A percentile compares a stretch with the other conserved stretches of the same genome.
Conservation (phyloP, 768 basidiomycete genomes). For the Cyclocybe cylindracea region DNA sequence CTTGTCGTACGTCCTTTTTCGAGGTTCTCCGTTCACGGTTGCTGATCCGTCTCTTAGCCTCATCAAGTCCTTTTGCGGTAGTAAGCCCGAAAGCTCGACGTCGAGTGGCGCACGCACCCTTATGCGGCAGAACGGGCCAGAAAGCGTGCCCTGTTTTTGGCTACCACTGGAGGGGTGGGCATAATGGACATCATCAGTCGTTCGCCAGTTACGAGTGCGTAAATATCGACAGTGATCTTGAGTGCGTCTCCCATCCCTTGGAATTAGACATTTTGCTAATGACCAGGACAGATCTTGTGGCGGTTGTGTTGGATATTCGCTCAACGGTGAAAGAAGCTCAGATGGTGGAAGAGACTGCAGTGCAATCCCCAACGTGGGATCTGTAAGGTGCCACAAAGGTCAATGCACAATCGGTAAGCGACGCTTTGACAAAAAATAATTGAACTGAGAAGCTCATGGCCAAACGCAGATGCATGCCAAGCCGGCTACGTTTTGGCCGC, state of each 20-base stretch:
- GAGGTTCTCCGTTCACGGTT: neutral
- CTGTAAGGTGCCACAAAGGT: conserved; percentile 34
- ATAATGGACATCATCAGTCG: conserved; percentile 2
- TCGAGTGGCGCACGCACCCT: conserved; percentile 11
- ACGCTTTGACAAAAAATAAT: conserved; percentile 1
- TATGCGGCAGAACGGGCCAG: conserved; percentile 19
- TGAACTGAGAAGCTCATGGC: neutral
- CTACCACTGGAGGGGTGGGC: conserved; percentile 11
- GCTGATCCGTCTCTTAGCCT: neutral
- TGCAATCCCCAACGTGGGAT: conserved; percentile 39
- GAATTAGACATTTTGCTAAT: neutral
- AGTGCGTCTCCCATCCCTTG: conserved; percentile 15
- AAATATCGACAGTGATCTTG: conserved; percentile 24
- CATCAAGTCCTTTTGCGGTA: conserved; percentile 5
- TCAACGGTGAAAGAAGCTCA: conserved; percentile 14
- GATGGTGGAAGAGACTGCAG: conserved; percentile 46
- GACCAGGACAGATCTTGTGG: conserved; percentile 26
- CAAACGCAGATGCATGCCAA: conserved; percentile 17
- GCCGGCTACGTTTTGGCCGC: conserved; percentile 15
- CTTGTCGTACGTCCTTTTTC: conserved; percentile 18
- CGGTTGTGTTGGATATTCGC: conserved; percentile 21
- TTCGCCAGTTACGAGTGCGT: conserved; percentile 21
- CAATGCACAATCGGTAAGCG: conserved; percentile 38
- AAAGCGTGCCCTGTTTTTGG: conserved; percentile 25
- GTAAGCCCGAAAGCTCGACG: conserved; percentile 8